Base-by-base conservation (phyloP, 1,139 yeast species). In the Suhomyces atakaporum region DNA sequence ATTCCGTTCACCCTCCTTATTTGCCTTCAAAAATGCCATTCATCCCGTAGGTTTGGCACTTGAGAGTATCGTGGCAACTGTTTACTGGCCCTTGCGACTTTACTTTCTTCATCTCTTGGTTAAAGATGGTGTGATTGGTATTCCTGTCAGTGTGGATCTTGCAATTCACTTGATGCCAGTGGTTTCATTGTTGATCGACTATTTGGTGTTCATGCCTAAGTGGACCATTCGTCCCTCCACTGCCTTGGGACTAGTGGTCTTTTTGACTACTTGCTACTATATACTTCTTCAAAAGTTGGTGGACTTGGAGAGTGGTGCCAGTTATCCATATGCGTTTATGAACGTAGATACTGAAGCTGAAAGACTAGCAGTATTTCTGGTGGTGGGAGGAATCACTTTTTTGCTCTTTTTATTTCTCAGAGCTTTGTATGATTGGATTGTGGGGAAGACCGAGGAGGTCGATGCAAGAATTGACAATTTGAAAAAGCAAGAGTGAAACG, bases 281-380 rank as follows among this genome's bases (percentile, higher is more conserved):
- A 51, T 60, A 29, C 69, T 71, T 56, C 63, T 83, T 37, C 69
- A 74, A 39, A 35, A 50, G 15, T 56, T 81, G 42, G 64, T 83
- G 21, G 75, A 73, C 39, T 58, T 72, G 23, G 63, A 60, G 16
- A 55, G 48, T 27, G 84, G 76, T 7, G 65, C 62, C 2, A 40
- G 39, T 18, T 82, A 77, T 49, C 92, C 92, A 0, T 83, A 83
- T 51, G 83, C 81, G 9, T 83, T 83, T 50, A 60, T 83, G 54
- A 75, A 80, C 49, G 82, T 75, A 8, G 70, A 64, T 5, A 63
- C 62, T 7, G 72, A 66, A 21, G 58, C 60, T 4, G 55, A 59
- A 20, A 64, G 84, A 39, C 56, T 66, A 2, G 40, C 67, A 13
- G 74, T 82, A n/a, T 82, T 82, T 52, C 60, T 53, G 1, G 49